Evolutionary conservation across 2,329 filamentous ascomycete species (phyloP).

Genomic region (Aspergillus latus): DNA sequence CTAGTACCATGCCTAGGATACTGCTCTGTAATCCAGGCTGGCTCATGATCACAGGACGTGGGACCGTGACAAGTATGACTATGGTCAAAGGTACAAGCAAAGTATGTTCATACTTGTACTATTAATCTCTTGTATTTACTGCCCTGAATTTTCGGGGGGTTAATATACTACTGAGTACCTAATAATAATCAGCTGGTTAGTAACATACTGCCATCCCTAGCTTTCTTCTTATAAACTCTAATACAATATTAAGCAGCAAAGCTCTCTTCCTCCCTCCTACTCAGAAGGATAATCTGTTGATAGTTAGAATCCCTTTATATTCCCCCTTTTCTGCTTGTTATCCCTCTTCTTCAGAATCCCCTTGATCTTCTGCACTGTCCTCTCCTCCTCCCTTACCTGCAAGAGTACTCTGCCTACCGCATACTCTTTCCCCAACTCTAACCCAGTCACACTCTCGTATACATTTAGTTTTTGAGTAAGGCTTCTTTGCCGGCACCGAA

Average conservation of each 20-base stretch:
- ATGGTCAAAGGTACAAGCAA: conserved; percentile 48
- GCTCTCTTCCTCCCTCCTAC: conserved; percentile 6
- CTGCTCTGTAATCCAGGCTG: no score
- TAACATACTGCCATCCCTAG: conserved; percentile 36
- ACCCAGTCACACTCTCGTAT: no score
- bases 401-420: conserved; percentile 29
- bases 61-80: conserved; percentile 33
- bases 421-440: no score
- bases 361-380: conserved; percentile 26
- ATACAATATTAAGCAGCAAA: conserved; percentile 18
- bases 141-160: conserved; percentile 24
- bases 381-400: conserved; percentile 33
- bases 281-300: conserved; percentile 20
- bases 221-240: conserved; percentile 25
- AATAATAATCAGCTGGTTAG: conserved; percentile 48
- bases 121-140: conserved; percentile 28
- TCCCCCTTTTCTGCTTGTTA: conserved; percentile 19
- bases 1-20: no score
- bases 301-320: conserved; percentile 22
- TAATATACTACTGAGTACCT: conserved; percentile 43
- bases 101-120: conserved; percentile 32
- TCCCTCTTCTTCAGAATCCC: conserved; percentile 23
- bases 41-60: no score
- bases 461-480: no score
- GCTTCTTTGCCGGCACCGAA: no score